Base-by-base conservation (phyloP, 257 asterid genomes). In the Craterostigma plantagineum region DNA sequence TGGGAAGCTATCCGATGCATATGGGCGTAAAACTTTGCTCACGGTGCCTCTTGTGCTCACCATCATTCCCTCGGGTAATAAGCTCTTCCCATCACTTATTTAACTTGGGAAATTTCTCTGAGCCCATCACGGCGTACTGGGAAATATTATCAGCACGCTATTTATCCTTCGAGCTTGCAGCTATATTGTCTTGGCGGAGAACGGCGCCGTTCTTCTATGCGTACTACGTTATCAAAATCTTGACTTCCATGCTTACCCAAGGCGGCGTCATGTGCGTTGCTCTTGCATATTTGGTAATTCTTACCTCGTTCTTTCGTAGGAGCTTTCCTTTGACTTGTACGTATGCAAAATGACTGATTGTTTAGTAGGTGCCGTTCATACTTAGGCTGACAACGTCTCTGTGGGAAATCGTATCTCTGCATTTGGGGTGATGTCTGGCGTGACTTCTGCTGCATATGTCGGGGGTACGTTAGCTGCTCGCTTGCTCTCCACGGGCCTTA, bases 331-430 rank as follows among this genome's bases (percentile, higher is more conserved):
- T n/a, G n/a, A n/a, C n/a, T n/a, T n/a, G n/a, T n/a, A n/a, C n/a
- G n/a, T n/a, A n/a, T n/a, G n/a, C n/a, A n/a, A n/a, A n/a, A n/a
- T n/a, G n/a, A n/a, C n/a, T n/a, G n/a, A n/a, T n/a, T n/a, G n/a
- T n/a, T n/a, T n/a, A n/a, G n/a, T n/a, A n/a, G n/a, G n/a, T n/a
- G n/a, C n/a, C n/a, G n/a, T 18, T 16, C 16, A n/a, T 34, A 48
- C 9, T 42, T 49, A 67, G 76, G 80, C 71, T 0, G 73, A 67
- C 50, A 50, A 60, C 13, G 74, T 68, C 23, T 9, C 49, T 0
- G 67, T 61, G 34, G 70, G 48, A 34, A 72, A 50, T 23, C 76
- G 76, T 1, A 65, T 65, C 7, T 55, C 76, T 7, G 80, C 76
- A 9, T 54, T 71, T 37, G 80, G 70, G 13, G 33, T 62, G 8